Percentiles rank a stretch among this genome's conserved stretches.
phyloP scores from a whole-genome alignment of 176 grass and related monocot genomes.

The Puya raimondii region DNA sequence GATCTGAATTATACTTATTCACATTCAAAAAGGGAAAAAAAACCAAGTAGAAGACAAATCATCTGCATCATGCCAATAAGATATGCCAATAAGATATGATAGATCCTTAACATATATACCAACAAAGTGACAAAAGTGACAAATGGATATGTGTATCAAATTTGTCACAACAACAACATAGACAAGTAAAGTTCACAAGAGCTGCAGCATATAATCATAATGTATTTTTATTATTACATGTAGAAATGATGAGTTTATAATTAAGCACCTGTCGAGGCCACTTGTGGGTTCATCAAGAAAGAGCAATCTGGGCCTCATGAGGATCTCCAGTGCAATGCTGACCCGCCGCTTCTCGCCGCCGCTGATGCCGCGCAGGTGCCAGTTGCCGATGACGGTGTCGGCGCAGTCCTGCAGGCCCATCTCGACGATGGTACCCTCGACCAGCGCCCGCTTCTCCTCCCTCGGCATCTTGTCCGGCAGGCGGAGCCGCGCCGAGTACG shows the following conservation, averaged over 20 bases:
- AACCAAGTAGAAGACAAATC: no score
- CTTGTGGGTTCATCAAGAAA: slow-evolving; percentile 95
- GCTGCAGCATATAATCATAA: no score
- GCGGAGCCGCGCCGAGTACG: slow-evolving; percentile 72
- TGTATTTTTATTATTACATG: no score
- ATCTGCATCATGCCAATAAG: no score
- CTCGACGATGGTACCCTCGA: slow-evolving; percentile 86
- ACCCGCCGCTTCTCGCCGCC: slow-evolving; percentile 96
- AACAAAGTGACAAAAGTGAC: no score
- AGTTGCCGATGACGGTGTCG: slow-evolving; percentile 81
- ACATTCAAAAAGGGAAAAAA: neutral
- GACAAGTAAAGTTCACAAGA: no score
- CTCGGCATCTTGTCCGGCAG: slow-evolving; percentile 78
- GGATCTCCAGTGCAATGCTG: slow-evolving; percentile 93
- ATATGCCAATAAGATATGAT: no score
- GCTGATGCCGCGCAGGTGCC: slow-evolving; percentile 87
- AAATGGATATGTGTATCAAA: no score
- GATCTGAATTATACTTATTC: neutral
- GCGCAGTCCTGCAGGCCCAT: slow-evolving; percentile 99
- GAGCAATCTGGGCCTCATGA: slow-evolving; percentile 86
- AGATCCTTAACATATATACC: no score
- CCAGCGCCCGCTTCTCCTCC: slow-evolving; percentile 78
- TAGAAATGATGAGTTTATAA: neutral
- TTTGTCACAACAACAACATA: no score
- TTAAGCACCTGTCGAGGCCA: slow-evolving; percentile 73